Conservation (phyloP, 2,329 filamentous ascomycete genomes). For the Rutstroemia sp. region DNA sequence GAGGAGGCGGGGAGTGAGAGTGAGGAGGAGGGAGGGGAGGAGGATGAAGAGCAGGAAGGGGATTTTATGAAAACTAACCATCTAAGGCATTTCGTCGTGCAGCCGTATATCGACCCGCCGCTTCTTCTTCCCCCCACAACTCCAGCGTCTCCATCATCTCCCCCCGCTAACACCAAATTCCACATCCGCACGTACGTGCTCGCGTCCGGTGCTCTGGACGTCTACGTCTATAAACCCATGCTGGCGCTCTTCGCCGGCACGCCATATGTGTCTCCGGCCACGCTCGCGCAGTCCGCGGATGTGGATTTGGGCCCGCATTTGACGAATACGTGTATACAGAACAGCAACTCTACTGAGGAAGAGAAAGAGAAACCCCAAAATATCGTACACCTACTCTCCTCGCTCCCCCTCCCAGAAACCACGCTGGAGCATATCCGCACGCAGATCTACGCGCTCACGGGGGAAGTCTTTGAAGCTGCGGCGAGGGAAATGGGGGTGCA, state of each 20-base stretch:
- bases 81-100: conserved; percentile 90
- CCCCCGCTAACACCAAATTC: conserved; percentile 66
- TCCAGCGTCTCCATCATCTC: conserved; percentile 13
- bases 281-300: conserved; percentile 16
- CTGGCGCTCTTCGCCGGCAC: conserved; percentile 83
- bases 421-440: conserved; percentile 53
- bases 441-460: conserved; percentile 68
- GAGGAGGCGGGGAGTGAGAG: conserved; percentile 57
- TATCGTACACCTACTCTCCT: conserved; percentile 70
- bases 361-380: conserved; percentile 38
- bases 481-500: conserved; percentile 78
- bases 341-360: conserved; percentile 28
- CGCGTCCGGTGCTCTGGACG: conserved; percentile 65
- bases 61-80: conserved; percentile 72
- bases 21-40: conserved; percentile 43
- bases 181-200: conserved; percentile 91
- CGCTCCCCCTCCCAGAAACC: conserved; percentile 35
- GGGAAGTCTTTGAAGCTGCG: conserved; percentile 79
- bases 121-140: conserved; percentile 49
- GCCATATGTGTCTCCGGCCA: conserved; percentile 60
- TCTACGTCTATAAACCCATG: conserved; percentile 87
- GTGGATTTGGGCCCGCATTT: conserved; percentile 67
- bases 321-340: conserved; percentile 92
- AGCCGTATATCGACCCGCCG: conserved; percentile 88
- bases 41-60: conserved; percentile 34